These are phyloP conservation scores for Diaporthe sp. DNA, from an alignment of 2,329 filamentous ascomycete species.

Conservation along the genomic window DNA sequence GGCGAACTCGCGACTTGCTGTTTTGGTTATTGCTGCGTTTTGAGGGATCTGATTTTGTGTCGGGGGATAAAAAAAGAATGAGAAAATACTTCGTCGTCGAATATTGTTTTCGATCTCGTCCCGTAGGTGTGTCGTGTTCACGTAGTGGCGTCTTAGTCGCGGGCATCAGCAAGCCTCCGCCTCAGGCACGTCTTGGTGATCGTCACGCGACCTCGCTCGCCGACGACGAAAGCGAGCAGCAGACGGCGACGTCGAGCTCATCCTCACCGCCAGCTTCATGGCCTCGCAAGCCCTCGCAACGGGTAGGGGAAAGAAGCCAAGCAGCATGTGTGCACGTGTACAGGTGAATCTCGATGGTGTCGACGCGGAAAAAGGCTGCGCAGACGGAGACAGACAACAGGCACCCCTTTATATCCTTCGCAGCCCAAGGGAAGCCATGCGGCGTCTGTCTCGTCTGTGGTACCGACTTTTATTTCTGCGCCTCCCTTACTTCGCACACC, in stretches of 20 bases:
- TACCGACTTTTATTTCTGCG: neutral
- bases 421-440: neutral
- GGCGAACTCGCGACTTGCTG: neutral
- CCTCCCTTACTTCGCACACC: slow-evolving; percentile 8
- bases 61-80: neutral
- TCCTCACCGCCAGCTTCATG: too few relatives aligned
- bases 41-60: neutral
- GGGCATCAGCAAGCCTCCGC: too few relatives aligned
- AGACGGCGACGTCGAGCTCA: neutral
- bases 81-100: neutral
- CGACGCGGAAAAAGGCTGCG: neutral
- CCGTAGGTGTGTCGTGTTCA: neutral
- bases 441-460: neutral
- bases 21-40: neutral
- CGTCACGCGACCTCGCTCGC: neutral
- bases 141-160: neutral
- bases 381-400: neutral
- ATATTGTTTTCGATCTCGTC: too few relatives aligned
- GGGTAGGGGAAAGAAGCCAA: neutral
- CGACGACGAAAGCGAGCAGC: neutral
- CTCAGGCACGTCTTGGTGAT: neutral
- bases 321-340: neutral
- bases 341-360: neutral
- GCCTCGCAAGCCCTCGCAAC: neutral
- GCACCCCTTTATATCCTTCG: slow-evolving; percentile 16